phyloP scores from a whole-genome alignment of 371 early-diverging fungal genomes.

The Umbelopsis sp. region DNA sequence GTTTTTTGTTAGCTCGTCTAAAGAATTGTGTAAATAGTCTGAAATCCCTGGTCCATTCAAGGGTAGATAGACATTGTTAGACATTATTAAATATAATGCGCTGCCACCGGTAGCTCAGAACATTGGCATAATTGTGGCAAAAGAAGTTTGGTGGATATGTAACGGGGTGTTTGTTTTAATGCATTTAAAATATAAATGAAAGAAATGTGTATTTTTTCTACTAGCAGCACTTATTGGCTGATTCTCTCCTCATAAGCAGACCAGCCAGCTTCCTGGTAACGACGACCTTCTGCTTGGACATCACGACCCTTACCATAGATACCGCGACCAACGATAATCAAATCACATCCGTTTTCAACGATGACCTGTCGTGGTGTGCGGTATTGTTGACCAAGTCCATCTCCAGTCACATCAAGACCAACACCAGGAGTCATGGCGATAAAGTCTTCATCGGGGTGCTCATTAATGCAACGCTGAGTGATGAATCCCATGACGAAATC shows the following conservation, averaged over 20 bases:
- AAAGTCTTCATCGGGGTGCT: slow-evolving; percentile 75
- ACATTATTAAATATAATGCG: neutral
- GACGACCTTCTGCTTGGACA: slow-evolving; percentile 70
- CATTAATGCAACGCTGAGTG: slow-evolving; percentile 76
- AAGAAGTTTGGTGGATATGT: neutral
- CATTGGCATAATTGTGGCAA: neutral
- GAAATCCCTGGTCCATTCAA: neutral
- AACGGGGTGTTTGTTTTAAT: neutral
- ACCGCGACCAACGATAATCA: slow-evolving; percentile 97
- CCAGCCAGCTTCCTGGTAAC: slow-evolving; percentile 94
- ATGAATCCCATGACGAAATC: slow-evolving; percentile 96
- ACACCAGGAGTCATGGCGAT: slow-evolving; percentile 96
- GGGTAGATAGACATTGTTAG: slow-evolving; percentile 12
- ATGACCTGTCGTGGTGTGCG: slow-evolving; percentile 89
- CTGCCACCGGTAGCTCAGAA: neutral
- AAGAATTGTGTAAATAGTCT: slow-evolving; percentile 12
- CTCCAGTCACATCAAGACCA: slow-evolving; percentile 78
- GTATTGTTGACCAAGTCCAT: slow-evolving; percentile 94
- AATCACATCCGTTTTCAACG: slow-evolving; percentile 83
- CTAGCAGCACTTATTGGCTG: neutral
- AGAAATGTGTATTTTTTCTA: too few relatives aligned
- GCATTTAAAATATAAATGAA: too few relatives aligned
- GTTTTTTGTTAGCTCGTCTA: neutral
- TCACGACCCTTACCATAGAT: slow-evolving; percentile 87
- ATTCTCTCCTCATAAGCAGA: slow-evolving; percentile 81